Evolutionary conservation across 1,139 yeast species (phyloP).

Genomic region (Pneumocystis wakefieldiae): DNA sequence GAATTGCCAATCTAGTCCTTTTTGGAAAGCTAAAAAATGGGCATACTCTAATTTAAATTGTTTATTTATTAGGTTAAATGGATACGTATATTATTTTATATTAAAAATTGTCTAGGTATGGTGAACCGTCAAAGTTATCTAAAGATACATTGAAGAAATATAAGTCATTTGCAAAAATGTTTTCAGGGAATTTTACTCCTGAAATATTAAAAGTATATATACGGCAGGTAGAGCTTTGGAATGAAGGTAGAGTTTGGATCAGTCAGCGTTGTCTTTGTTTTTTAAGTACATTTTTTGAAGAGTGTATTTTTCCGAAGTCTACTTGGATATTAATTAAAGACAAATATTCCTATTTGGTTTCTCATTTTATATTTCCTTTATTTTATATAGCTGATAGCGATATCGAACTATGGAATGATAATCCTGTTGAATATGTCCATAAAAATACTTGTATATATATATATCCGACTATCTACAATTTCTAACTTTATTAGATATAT

Average conservation of each 20-base stretch:
- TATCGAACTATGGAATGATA: constrained; percentile 66
- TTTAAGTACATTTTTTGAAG: constrained; percentile 55
- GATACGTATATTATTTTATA: neutral
- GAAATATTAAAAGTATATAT: constrained; percentile 52
- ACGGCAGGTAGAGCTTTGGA: constrained; percentile 59
- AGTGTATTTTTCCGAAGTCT: constrained; percentile 47
- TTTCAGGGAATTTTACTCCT: constrained; percentile 44
- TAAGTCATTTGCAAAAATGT: constrained; percentile 23
- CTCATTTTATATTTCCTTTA: constrained; percentile 66
- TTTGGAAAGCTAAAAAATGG: constrained; percentile 85
- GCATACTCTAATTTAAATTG: constrained; percentile 65
- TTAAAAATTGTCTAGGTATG: constrained; percentile 36
- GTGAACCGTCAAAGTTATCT: constrained; percentile 28
- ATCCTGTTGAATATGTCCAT: constrained; percentile 84
- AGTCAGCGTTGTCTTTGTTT: constrained; percentile 52
- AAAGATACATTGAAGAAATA: constrained; percentile 23
- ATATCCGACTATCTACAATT: neutral
- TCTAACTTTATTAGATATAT: constrained; percentile 21
- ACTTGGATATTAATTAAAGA: constrained; percentile 64
- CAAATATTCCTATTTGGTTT: constrained; percentile 47
- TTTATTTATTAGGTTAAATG: constrained; percentile 31
- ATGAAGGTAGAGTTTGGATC: constrained; percentile 50
- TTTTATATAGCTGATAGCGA: constrained; percentile 56
- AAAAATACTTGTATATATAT: constrained; percentile 46
- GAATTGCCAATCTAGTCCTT: constrained; percentile 35